phyloP scores from a whole-genome alignment of 1,284 basidiomycete species.

The Cryptococcus floricola region DNA sequence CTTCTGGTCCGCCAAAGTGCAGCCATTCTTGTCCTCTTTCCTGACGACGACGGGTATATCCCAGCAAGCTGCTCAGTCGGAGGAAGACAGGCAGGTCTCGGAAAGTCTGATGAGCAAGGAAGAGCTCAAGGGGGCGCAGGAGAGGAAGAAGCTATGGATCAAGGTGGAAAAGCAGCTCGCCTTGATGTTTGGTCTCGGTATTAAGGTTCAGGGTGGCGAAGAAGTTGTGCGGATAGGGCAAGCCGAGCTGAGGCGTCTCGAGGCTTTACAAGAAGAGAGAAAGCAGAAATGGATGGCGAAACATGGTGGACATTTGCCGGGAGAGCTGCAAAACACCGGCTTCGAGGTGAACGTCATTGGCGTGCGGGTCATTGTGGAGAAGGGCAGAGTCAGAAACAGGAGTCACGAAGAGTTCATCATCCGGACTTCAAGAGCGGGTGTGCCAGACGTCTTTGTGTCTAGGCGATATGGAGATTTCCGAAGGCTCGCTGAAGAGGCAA shows the following conservation, averaged over 20 bases:
- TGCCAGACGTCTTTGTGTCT: conserved; percentile 78
- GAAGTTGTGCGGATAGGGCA: conserved; percentile 83
- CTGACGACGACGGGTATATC: conserved; percentile 58
- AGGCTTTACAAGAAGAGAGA: conserved; percentile 60
- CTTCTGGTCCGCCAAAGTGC: conserved; percentile 88
- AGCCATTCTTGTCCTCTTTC: conserved; percentile 81
- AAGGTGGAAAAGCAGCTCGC: conserved; percentile 79
- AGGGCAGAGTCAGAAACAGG: conserved; percentile 74
- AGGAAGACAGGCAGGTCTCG: conserved; percentile 28
- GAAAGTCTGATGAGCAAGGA: conserved; percentile 47
- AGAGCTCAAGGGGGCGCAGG: conserved; percentile 57
- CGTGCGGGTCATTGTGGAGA: conserved; percentile 73
- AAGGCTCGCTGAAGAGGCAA: conserved; percentile 74
- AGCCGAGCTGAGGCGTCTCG: conserved; percentile 69
- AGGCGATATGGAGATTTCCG: conserved; percentile 93
- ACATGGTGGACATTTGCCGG: conserved; percentile 44
- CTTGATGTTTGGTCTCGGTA: conserved; percentile 72
- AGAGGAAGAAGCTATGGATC: conserved; percentile 59
- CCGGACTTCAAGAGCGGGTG: conserved; percentile 69
- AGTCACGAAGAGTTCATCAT: conserved; percentile 96
- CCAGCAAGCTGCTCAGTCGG: conserved; percentile 38
- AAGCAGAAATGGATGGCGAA: conserved; percentile 38
- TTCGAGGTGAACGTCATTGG: conserved; percentile 89
- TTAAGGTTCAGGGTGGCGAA: conserved; percentile 74
- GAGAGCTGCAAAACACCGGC: neutral